phyloP scores from a whole-genome alignment of 1,139 yeast genomes.

The Candida frijolesensis region DNA sequence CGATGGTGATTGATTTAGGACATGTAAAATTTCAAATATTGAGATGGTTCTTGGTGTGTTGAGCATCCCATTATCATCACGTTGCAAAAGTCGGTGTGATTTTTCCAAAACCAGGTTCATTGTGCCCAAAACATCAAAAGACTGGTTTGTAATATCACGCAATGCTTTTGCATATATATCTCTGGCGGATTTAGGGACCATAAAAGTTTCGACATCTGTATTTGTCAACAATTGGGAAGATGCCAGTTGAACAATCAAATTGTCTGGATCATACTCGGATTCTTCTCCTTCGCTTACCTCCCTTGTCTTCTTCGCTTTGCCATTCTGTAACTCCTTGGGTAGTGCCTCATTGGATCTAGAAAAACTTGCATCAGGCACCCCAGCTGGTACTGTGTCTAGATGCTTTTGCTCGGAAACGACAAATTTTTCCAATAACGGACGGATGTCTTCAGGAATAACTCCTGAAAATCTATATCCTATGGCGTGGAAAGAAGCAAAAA shows the following conservation, averaged over 20 bases:
- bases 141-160: constrained; percentile 30
- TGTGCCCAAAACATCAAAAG: constrained; percentile 35
- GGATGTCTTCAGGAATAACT: constrained; percentile 41
- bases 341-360: constrained; percentile 26
- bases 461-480: constrained; percentile 58
- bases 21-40: constrained; percentile 46
- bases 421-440: constrained; percentile 24
- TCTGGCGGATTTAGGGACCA: constrained; percentile 41
- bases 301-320: constrained; percentile 2
- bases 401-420: constrained; percentile 36
- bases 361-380: constrained; percentile 37
- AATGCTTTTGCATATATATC: constrained; percentile 31
- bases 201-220: constrained; percentile 39
- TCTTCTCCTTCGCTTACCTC: constrained; percentile 10
- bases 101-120: constrained; percentile 48
- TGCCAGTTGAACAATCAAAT: constrained; percentile 41
- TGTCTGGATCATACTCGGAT: constrained; percentile 21
- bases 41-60: constrained; percentile 51
- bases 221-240: constrained; percentile 39
- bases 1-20: constrained; percentile 10
- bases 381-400: constrained; percentile 41
- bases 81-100: constrained; percentile 57
- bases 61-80: constrained; percentile 40
- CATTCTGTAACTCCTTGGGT: constrained; percentile 23
- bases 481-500: constrained; percentile 46